These are phyloP conservation scores for Coprinopsis strossmayeri DNA, from an alignment of 768 basidiomycete species.

Conservation along the genomic window DNA sequence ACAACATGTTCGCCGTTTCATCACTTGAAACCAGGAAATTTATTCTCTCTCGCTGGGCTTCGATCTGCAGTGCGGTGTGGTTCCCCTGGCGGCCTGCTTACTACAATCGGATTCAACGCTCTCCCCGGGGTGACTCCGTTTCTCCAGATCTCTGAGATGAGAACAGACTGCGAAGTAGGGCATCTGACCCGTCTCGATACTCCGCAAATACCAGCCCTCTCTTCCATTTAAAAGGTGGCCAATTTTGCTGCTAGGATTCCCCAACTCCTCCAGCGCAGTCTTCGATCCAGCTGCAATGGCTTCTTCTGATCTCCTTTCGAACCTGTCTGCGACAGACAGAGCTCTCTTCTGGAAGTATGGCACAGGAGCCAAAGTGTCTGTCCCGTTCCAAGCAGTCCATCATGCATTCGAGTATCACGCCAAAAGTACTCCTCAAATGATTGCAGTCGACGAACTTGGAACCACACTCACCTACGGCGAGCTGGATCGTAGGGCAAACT, in stretches of 20 bases:
- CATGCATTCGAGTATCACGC: constrained; percentile 49
- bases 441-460: constrained; percentile 45
- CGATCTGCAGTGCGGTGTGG: background rate
- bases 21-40: background rate
- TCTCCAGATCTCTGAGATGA: background rate
- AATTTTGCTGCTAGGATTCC: background rate
- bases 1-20: background rate
- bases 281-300: constrained; percentile 6
- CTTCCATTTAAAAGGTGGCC: background rate
- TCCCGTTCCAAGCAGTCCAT: constrained; percentile 45
- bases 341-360: constrained; percentile 40
- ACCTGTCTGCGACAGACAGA: constrained; percentile 34
- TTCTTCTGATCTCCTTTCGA: constrained; percentile 2
- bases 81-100: background rate
- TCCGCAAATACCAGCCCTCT: background rate
- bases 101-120: constrained; percentile 4
- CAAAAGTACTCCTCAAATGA: constrained; percentile 28
- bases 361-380: constrained; percentile 27
- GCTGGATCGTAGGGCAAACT: constrained; percentile 42
- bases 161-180: too few relatives aligned
- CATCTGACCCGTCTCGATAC: background rate
- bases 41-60: background rate
- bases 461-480: constrained; percentile 43
- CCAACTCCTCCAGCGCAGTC: constrained; percentile 5
- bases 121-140: constrained; percentile 1